A percentile compares a stretch with the other conserved stretches of the same genome.
Conservation (phyloP, 352 stramenopile genomes). For the Phytopythium ostracodes region DNA sequence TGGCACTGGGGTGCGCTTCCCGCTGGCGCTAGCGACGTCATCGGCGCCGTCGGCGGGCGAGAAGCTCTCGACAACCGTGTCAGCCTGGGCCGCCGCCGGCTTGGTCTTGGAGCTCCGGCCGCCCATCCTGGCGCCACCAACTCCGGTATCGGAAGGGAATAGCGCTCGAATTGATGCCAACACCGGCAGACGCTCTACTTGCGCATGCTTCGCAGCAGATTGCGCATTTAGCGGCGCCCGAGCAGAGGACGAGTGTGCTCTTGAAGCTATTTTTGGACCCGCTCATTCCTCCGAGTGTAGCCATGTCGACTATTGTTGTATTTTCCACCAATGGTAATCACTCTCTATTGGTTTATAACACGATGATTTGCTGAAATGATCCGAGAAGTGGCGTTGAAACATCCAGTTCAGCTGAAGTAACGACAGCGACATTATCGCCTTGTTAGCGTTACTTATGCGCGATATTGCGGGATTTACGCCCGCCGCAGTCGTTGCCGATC, state of each 20-base stretch:
- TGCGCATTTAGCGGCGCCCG: background rate
- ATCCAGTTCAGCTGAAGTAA: background rate
- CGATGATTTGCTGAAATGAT: background rate
- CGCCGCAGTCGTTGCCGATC: background rate
- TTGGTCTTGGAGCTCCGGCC: slow-evolving; percentile 53
- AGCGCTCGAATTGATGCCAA: background rate
- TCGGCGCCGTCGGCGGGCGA: background rate
- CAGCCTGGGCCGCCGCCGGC: slow-evolving; percentile 11
- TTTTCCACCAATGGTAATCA: background rate
- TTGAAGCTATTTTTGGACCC: background rate
- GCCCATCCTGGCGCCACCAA: slow-evolving; percentile 31
- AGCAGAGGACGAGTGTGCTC: background rate
- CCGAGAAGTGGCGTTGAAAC: background rate
- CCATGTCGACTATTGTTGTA: background rate
- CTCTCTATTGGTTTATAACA: too few relatives aligned
- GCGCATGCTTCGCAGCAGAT: background rate
- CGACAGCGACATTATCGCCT: background rate
- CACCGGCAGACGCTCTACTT: background rate
- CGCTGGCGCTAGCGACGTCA: background rate
- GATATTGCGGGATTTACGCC: background rate
- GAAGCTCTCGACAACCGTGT: slow-evolving; percentile 27
- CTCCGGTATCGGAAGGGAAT: background rate
- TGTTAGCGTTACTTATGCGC: background rate
- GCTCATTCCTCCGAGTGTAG: background rate
- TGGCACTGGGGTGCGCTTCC: background rate